phyloP scores from a whole-genome alignment of 106 monocot species.

The Apostasia shenzhenica region DNA sequence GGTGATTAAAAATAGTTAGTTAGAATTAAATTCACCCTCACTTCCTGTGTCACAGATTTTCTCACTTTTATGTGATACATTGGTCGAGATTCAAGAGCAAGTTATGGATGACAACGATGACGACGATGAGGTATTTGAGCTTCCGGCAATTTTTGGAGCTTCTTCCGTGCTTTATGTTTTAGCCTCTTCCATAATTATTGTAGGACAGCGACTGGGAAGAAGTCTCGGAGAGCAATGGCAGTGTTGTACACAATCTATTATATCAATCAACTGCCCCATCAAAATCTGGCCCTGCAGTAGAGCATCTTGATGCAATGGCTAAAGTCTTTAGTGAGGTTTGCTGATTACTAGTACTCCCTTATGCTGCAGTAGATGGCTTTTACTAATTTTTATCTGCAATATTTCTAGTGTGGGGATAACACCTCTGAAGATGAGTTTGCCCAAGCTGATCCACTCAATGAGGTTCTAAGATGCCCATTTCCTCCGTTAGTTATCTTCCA shows the following conservation, averaged over 20 bases:
- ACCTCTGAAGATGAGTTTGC: conserved; percentile 54
- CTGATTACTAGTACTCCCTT: background rate
- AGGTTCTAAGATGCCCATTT: conserved; percentile 35
- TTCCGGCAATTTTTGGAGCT: too few relatives aligned
- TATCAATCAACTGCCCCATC: conserved; percentile 41
- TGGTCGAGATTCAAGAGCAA: conserved; percentile 84
- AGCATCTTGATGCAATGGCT: conserved; percentile 80
- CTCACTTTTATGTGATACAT: conserved; percentile 56
- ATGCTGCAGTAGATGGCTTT: background rate
- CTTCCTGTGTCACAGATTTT: conserved; percentile 55
- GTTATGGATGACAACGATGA: conserved; percentile 43
- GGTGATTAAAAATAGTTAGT: too few relatives aligned
- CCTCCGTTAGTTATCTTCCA: background rate
- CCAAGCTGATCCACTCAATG: conserved; percentile 72
- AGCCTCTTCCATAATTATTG: background rate
- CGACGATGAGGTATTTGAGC: conserved; percentile 7
- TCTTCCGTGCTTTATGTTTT: background rate
- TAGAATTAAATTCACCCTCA: too few relatives aligned
- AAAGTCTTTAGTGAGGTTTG: conserved; percentile 67
- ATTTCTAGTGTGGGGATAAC: conserved; percentile 51
- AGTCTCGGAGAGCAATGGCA: conserved; percentile 17
- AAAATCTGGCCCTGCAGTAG: conserved; percentile 34
- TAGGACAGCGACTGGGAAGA: conserved; percentile 94
- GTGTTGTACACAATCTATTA: conserved; percentile 28
- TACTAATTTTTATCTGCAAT: background rate